Base-by-base conservation (phyloP, 208 protist species). In the Crithidia brevicula region DNA sequence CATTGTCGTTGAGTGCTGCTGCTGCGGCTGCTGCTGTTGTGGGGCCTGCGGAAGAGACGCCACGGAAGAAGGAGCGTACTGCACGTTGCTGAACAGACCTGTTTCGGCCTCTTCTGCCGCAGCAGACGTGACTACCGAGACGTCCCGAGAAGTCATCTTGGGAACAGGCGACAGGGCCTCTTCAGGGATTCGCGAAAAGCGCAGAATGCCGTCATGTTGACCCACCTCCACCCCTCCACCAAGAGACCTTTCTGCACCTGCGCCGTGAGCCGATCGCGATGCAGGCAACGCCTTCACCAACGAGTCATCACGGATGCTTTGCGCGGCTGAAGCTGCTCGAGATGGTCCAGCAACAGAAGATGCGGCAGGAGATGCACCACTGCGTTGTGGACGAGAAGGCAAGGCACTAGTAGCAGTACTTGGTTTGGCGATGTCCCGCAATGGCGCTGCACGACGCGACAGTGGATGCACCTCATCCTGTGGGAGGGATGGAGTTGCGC, bases 191-290 rank as follows among this genome's bases (percentile, higher is more conserved):
- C 34, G 63, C 5, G n/a, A 50, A 22, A 46, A 53, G 18, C 42
- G 51, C 50, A 61, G 40, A 45, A 61, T 51, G 38, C 40, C 40
- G 13, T 52, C 63, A n/a, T n/a, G n/a, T n/a, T n/a, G n/a, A n/a
- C n/a, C n/a, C n/a, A n/a, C n/a, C n/a, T n/a, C n/a, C n/a, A n/a
- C n/a, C n/a, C n/a, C n/a, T n/a, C n/a, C n/a, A n/a, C n/a, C n/a
- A n/a, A n/a, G n/a, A n/a, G n/a, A n/a, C n/a, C n/a, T n/a, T n/a
- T n/a, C n/a, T n/a, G n/a, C n/a, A n/a, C n/a, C n/a, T n/a, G n/a
- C n/a, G n/a, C n/a, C n/a, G n/a, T n/a, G n/a, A n/a, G n/a, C n/a
- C n/a, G n/a, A n/a, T n/a, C n/a, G n/a, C n/a, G n/a, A n/a, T n/a
- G n/a, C n/a, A n/a, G n/a, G n/a, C n/a, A n/a, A n/a, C n/a, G n/a